Evolutionary conservation across 2,329 filamentous ascomycete genomes (phyloP).

Genomic region (Nigrospora oryzae): DNA sequence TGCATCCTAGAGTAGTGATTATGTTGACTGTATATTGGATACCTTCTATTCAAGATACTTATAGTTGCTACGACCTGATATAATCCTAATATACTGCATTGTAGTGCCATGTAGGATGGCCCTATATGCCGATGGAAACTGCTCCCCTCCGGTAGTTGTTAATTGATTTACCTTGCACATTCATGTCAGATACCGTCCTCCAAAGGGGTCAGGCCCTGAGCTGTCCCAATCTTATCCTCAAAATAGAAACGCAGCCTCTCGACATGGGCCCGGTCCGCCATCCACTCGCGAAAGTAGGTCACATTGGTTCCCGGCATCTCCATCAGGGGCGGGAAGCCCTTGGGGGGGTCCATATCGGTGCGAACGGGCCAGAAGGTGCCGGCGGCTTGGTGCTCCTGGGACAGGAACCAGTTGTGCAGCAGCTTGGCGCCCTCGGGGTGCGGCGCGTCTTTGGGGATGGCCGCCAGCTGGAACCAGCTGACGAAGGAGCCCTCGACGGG

Average conservation of each 20-base stretch:
- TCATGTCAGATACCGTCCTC: conserved; percentile 9
- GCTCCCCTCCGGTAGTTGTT: too few species aligned
- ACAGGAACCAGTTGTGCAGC: conserved; percentile 36
- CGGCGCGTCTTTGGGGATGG: conserved; percentile 37
- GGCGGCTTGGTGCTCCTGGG: conserved; percentile 25
- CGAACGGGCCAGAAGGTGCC: conserved; percentile 20
- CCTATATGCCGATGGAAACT: too few species aligned
- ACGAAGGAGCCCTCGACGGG: conserved; percentile 31
- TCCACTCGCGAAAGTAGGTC: conserved; percentile 23
- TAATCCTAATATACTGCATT: too few species aligned
- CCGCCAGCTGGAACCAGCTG: conserved; percentile 38
- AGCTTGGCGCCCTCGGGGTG: conserved; percentile 43
- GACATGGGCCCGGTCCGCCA: conserved; percentile 24
- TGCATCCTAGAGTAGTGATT: too few species aligned
- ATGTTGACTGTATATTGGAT: too few species aligned
- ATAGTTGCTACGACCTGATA: too few species aligned
- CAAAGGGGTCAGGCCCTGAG: conserved; percentile 28
- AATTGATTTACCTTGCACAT: too few species aligned
- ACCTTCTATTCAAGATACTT: too few species aligned
- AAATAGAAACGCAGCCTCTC: conserved; percentile 27
- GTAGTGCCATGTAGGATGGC: too few species aligned
- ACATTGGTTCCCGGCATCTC: conserved; percentile 20
- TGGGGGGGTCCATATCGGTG: conserved; percentile 16
- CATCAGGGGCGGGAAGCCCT: conserved; percentile 16
- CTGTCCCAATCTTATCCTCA: conserved; percentile 25